phyloP scores from a whole-genome alignment of 192 early-diverging fungal genomes.

The Coemansia sp. region DNA sequence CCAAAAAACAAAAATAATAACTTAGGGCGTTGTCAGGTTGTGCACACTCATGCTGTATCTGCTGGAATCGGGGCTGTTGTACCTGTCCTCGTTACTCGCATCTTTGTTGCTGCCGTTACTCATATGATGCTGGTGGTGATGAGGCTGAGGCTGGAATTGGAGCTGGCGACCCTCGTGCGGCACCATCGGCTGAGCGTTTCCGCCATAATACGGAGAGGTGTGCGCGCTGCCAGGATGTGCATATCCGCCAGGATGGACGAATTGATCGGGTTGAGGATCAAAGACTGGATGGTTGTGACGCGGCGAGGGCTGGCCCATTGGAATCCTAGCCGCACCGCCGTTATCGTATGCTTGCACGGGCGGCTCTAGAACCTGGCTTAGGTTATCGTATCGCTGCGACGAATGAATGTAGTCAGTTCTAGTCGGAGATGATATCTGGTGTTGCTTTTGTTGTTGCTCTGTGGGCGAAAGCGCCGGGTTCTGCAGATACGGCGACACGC shows the following conservation, averaged over 20 bases:
- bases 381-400: background rate
- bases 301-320: background rate
- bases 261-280: background rate
- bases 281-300: background rate
- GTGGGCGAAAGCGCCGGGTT: background rate
- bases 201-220: conserved; percentile 3
- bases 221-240: background rate
- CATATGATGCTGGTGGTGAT: conserved; percentile 14
- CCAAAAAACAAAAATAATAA: background rate
- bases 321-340: background rate
- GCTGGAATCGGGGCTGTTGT: conserved; percentile 21
- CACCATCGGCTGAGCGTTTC: background rate
- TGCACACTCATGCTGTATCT: conserved; percentile 51
- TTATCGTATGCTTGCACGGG: background rate
- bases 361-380: background rate
- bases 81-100: conserved; percentile 8
- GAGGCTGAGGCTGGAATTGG: background rate
- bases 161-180: background rate
- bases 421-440: conserved; percentile 1
- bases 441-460: background rate
- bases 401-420: background rate
- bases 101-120: conserved; percentile 6
- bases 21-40: conserved; percentile 44
- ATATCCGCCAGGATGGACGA: background rate
- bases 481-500: conserved; percentile 9